Evolutionary conservation across 495 filamentous ascomycete genomes (phyloP).

Genomic region (Podospora pseudopauciseta): DNA sequence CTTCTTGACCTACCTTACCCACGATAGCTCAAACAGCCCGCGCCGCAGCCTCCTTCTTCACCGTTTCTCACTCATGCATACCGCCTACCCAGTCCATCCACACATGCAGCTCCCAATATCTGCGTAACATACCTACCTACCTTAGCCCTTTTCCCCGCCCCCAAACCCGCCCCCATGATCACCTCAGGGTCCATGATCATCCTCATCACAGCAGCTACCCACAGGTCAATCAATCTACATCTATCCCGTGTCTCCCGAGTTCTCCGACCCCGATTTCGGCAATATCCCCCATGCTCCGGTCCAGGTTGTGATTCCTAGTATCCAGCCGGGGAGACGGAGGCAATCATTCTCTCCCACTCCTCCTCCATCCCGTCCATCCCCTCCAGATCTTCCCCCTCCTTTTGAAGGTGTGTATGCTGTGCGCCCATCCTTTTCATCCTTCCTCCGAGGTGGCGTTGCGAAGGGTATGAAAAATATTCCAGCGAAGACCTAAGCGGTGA

Average conservation of each 20-base stretch:
- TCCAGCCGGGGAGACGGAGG: background rate
- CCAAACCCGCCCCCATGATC: background rate
- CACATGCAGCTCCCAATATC: background rate
- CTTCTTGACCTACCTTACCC: background rate
- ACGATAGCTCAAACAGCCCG: background rate
- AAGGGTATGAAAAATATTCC: background rate
- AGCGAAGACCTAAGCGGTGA: background rate
- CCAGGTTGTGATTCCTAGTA: background rate
- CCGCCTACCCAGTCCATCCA: background rate
- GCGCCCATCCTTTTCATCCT: background rate
- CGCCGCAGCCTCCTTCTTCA: background rate
- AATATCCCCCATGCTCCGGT: background rate
- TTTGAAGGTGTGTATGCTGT: background rate
- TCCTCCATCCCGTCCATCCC: background rate
- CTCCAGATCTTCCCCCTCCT: background rate
- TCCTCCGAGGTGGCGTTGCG: background rate
- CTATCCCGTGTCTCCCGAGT: background rate
- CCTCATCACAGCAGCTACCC: background rate
- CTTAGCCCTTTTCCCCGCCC: background rate
- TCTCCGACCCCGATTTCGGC: background rate
- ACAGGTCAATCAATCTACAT: background rate
- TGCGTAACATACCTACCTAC: background rate
- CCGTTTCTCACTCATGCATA: background rate
- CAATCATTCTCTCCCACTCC: background rate
- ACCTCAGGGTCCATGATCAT: background rate